Evolutionary conservation across 2,329 filamentous ascomycete genomes (phyloP), one percentile per base, ranked within the genome.

Genomic region (Cercospora sp.): DNA sequence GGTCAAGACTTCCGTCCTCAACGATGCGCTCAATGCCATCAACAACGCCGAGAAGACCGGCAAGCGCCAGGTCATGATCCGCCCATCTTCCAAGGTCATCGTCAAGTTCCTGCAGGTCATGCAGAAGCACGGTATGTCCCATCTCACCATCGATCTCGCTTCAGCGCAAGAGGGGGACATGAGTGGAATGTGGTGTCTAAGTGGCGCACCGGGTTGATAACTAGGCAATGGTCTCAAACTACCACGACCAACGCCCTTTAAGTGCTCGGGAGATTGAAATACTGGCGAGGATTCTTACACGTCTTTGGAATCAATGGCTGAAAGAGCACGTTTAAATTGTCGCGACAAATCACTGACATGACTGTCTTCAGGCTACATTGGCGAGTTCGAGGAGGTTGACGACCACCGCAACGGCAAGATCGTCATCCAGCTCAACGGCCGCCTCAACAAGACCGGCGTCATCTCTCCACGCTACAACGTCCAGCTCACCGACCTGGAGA

Each of bases 1-100:
- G 94, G 94, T 97, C 86, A 93, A 92, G 88, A 98, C 95, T 81
- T 97, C 93, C 84, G 95, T 98, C 81, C 94, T 99, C 85, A 96
- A 98, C 89, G 95, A 99, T 91, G 93, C 78, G 74, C 78, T 80
- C 69, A 80, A 80, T 84, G 88, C 90, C 88, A 98, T 99, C 91
- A 99, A 99, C 93, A 99, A 99, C 85, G 95, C 95, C 88, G 96
- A 99, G 90, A 98, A 99, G 91, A 88, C 92, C 79, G 95, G 95
- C 87, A 98, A 98, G 91, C 94, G 95, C 82, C 95, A 99, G 88
- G 95, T 98, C 82, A 82, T 99, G 84, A 97, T 99, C 89, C 90
- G 94, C 80, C 95, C 96, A 79, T 91, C 89, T 84, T 98, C 95
- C 85, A 99, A 99, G 92, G 95, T 99, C 88, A 99, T 99, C 80